Conservation (phyloP, 1,284 basidiomycete species). For the Hypsizygus ulmarius region DNA sequence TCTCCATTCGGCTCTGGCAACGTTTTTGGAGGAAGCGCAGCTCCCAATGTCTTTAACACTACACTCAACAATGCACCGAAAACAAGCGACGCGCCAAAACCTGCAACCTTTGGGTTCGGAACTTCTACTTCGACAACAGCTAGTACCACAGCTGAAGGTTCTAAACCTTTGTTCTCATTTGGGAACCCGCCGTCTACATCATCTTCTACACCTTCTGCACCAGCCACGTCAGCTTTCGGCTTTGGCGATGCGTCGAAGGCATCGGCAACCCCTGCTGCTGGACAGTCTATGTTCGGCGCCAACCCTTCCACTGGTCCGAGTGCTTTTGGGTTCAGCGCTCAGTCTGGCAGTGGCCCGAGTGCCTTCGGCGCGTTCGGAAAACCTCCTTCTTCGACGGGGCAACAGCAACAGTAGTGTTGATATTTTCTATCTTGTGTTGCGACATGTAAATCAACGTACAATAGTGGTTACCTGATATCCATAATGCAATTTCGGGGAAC, state of each 20-base stretch:
- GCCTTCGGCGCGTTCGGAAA: constrained; percentile 18
- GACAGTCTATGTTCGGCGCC: constrained; percentile 17
- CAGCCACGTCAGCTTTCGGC: constrained; percentile 10
- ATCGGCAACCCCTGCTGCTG: constrained; percentile 7
- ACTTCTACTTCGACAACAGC: constrained; percentile 11
- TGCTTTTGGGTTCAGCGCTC: constrained; percentile 22
- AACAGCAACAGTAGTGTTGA: constrained; percentile 27
- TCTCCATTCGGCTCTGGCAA: constrained; percentile 2
- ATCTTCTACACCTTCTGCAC: constrained; percentile 9
- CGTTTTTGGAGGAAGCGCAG: constrained; percentile 9
- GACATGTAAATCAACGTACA: constrained; percentile 22
- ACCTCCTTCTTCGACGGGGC: constrained; percentile 26
- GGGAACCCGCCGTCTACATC: constrained; percentile 13
- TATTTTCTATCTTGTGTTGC: constrained; percentile 10
- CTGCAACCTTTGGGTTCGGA: constrained; percentile 17
- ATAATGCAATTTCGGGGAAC: not conserved
- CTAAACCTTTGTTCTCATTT: constrained; percentile 25
- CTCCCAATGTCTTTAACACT: constrained; percentile 8
- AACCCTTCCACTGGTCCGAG: constrained; percentile 14
- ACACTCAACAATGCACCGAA: constrained; percentile 6
- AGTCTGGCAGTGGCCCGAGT: constrained; percentile 16
- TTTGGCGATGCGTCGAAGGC: constrained; percentile 17
- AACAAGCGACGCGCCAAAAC: constrained; percentile 11
- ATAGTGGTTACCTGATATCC: constrained; percentile 14
- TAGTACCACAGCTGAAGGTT: constrained; percentile 10